A percentile compares a stretch with the other conserved stretches of the same genome.
These are phyloP conservation scores for Gymnopus androsaceus DNA, from an alignment of 1,284 basidiomycete genomes.

Conservation along the genomic window DNA sequence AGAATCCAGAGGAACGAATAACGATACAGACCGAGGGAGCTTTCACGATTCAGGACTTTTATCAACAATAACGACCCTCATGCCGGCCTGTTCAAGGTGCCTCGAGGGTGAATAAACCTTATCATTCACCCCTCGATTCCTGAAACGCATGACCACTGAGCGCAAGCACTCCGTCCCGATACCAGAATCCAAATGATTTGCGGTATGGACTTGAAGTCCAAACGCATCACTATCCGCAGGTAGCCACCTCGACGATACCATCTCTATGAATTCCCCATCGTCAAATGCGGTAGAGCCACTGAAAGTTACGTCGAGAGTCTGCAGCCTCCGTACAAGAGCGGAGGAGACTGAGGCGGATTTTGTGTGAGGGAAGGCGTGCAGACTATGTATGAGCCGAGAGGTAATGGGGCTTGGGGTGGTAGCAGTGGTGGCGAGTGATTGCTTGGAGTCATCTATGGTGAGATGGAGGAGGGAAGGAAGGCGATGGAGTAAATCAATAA, in stretches of 20 bases:
- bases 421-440: not conserved
- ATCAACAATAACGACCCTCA: too few species aligned
- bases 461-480: conserved; percentile 6
- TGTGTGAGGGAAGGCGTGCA: not conserved
- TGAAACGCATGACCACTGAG: not conserved
- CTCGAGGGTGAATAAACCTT: not conserved
- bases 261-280: not conserved
- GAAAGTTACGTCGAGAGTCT: not conserved
- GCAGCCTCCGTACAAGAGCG: not conserved
- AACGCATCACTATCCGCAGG: not conserved
- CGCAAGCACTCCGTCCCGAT: not conserved
- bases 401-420: not conserved
- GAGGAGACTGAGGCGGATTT: not conserved
- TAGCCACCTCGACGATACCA: not conserved
- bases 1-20: too few species aligned
- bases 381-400: not conserved
- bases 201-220: too few species aligned
- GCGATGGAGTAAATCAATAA: not conserved
- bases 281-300: not conserved
- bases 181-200: too few species aligned
- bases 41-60: too few species aligned
- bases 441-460: not conserved
- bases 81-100: not conserved
- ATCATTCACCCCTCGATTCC: not conserved
- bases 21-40: too few species aligned